A percentile compares a stretch with the other conserved stretches of the same genome.
phyloP scores from a whole-genome alignment of 2,329 filamentous ascomycete species.

The Botryotinia convoluta region DNA sequence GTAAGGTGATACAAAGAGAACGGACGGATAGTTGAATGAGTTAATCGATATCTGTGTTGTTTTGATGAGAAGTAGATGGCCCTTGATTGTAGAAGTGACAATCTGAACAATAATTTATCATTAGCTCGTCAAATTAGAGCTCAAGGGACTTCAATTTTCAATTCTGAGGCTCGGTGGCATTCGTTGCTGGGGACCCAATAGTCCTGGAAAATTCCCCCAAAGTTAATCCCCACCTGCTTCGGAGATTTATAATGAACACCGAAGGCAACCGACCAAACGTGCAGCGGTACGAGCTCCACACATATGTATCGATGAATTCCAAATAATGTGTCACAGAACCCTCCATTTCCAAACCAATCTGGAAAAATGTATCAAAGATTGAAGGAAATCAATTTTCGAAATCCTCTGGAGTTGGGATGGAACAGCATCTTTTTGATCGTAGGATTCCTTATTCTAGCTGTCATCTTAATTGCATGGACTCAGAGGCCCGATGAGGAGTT shows the following conservation, averaged over 20 bases:
- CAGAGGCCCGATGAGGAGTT: slow-evolving; percentile 1
- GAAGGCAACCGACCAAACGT: slow-evolving; percentile 1
- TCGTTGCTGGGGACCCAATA: background rate
- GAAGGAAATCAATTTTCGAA: background rate
- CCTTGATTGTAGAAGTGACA: background rate
- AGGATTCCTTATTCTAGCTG: background rate
- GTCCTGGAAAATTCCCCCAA: background rate
- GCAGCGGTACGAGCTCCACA: background rate
- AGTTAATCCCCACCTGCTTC: background rate
- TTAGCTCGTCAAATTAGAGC: background rate
- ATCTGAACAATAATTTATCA: background rate
- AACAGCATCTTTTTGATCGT: background rate
- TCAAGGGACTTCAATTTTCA: background rate
- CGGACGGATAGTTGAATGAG: background rate
- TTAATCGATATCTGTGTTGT: background rate
- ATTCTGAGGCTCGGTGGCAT: background rate
- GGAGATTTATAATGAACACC: slow-evolving; percentile 3
- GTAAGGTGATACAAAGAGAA: background rate
- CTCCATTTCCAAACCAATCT: background rate
- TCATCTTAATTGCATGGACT: background rate
- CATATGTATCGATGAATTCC: background rate
- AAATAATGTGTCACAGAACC: background rate
- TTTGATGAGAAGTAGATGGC: background rate
- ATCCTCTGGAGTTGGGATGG: background rate
- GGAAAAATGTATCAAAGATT: background rate